phyloP scores from a whole-genome alignment of 805 yeast genomes.

The Aciculoconidium aculeatum region DNA sequence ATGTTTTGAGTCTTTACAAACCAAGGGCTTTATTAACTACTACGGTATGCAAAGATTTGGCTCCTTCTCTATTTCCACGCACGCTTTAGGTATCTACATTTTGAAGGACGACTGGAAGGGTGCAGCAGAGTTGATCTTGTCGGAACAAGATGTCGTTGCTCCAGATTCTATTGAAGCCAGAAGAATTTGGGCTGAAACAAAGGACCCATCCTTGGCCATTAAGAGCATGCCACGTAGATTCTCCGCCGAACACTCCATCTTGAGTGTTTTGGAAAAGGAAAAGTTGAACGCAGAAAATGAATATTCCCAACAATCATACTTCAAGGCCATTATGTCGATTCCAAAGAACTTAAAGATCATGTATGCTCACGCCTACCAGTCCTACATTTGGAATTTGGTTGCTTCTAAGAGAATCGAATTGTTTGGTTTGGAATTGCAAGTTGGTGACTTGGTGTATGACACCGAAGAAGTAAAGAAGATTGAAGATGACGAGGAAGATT shows the following conservation, averaged over 20 bases:
- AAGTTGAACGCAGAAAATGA: constrained; percentile 37
- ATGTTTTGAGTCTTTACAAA: constrained; percentile 53
- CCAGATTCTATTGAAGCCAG: constrained; percentile 85
- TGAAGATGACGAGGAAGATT: constrained; percentile 42
- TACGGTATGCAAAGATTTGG: constrained; percentile 99
- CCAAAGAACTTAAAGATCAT: constrained; percentile 89
- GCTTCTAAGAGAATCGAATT: constrained; percentile 70
- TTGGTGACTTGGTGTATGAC: constrained; percentile 71
- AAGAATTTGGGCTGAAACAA: constrained; percentile 69
- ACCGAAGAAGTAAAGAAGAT: constrained; percentile 12
- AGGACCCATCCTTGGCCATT: constrained; percentile 59
- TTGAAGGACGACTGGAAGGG: constrained; percentile 70
- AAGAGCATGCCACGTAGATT: constrained; percentile 82
- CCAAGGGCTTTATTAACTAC: constrained; percentile 83
- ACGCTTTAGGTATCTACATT: constrained; percentile 70
- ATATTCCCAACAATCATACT: constrained; percentile 51
- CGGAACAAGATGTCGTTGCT: constrained; percentile 78
- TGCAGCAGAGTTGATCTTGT: constrained; percentile 71
- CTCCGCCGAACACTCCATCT: constrained; percentile 74
- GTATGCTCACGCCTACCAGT: constrained; percentile 97
- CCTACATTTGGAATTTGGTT: constrained; percentile 88
- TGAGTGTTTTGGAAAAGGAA: constrained; percentile 54
- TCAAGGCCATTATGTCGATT: constrained; percentile 77
- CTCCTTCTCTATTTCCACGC: constrained; percentile 89
- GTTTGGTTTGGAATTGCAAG: constrained; percentile 64